Percentiles rank a stretch among this genome's conserved stretches.
phyloP scores from a whole-genome alignment of 352 stramenopile genomes.

The Phytophthora vignae region DNA sequence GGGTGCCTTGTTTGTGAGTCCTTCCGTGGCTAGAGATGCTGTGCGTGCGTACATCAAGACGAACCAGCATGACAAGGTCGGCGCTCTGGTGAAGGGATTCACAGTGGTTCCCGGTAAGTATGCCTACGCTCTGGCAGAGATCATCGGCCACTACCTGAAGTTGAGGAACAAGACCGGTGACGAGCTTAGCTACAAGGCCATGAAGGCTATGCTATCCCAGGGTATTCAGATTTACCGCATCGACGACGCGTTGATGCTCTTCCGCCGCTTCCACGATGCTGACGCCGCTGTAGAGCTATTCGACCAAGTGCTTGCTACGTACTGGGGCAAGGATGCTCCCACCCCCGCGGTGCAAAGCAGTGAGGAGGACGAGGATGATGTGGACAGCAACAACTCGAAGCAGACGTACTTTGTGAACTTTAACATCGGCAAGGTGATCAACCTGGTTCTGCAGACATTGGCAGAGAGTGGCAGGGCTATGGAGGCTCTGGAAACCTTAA shows the following conservation, averaged over 20 bases:
- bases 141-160: constrained; percentile 57
- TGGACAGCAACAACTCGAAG: constrained; percentile 13
- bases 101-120: constrained; percentile 51
- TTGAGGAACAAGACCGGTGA: constrained; percentile 40
- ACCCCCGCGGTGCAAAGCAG: constrained; percentile 11
- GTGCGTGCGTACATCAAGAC: constrained; percentile 58
- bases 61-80: constrained; percentile 64
- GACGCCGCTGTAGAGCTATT: constrained; percentile 50
- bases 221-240: constrained; percentile 57
- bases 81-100: constrained; percentile 63
- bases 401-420: constrained; percentile 40
- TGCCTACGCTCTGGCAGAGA: constrained; percentile 52
- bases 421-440: constrained; percentile 61
- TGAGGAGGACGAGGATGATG: constrained; percentile 5
- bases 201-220: constrained; percentile 63
- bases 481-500: constrained; percentile 46
- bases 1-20: constrained; percentile 44
- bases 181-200: constrained; percentile 59
- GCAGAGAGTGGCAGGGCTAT: constrained; percentile 51
- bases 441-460: constrained; percentile 53
- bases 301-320: constrained; percentile 53
- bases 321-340: constrained; percentile 34
- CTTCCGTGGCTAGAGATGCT: constrained; percentile 53
- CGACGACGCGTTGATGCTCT: constrained; percentile 50
- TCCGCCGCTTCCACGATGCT: constrained; percentile 58